Evolutionary conservation across 495 filamentous ascomycete species (phyloP), one percentile per base, ranked within the genome.

Genomic region (Xylaria scruposa): DNA sequence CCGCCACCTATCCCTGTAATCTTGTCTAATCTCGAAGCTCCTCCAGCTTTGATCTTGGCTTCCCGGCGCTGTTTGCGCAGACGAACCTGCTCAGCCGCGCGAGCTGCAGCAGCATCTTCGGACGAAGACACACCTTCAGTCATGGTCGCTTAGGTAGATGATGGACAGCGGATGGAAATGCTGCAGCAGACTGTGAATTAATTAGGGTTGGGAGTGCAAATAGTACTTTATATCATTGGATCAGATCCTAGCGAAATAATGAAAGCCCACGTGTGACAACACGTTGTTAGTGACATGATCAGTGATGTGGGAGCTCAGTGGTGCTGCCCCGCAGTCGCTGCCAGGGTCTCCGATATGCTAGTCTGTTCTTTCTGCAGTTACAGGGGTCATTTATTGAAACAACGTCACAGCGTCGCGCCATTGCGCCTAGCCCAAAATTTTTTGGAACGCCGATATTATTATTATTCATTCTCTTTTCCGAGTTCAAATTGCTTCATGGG

Each of bases 41-140:
- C 96, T 63, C 91, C 92, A 68, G 91, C 92, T 74, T 88, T 91
- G 81, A 98, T 91, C 83, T 97, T 97, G 38, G 94, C 93, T 81
- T 97, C 93, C 29, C 94, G 90, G 47, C 94, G 90, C 80, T 97
- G 94, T 73, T 96, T 94, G 73, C 95, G 94, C 47, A 94, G 86
- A 24, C 94, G 92, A 33, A 93, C 92, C 78, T 95, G 91, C 73
- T 92, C 88, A 12, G 90, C 87, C 60, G 92, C 90, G 10, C 90
- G 92, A 44, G 91, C 90, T 63, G 91, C 78, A 0, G 84, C 84
- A 1, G 82, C 78, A 26, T 82, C 83, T 60, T 84, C 82, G n/a
- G 77, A 33, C 49, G 62, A 58, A 44, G 62, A 64, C 10, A 69
- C 24, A 5, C 59, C 70, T 75, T 79, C 78, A 19, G 71, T 78